Evolutionary conservation across 352 stramenopile species (phyloP), one percentile per base, ranked within the genome.

Genomic region (Pythium inflatum): DNA sequence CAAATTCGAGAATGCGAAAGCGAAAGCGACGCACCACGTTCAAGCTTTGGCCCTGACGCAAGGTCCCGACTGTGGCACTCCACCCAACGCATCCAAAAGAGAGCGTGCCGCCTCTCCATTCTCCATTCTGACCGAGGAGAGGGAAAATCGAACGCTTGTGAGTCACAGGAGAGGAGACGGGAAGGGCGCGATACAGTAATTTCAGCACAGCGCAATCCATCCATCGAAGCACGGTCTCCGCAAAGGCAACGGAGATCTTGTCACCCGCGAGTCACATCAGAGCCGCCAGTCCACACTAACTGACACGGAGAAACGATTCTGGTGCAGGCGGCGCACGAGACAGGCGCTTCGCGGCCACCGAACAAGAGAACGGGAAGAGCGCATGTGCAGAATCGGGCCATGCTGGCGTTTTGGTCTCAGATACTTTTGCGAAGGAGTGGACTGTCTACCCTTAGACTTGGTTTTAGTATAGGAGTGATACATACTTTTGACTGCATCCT

Each of bases 1-100:
- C 61, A 68, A 68, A 68, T 68, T 68, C 22, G 34, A 40, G 61
- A 68, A 68, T 68, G 61, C 8, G 24, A 59, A 5, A 8, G 30
- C 1, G 30, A 3, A 9, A 30, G 14, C 30, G n/a, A 13, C 11
- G 13, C 13, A 7, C 27, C 14, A 16, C 41, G 9, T 46, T 18
- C 55, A 36, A 36, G 36, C 11, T 13, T 5, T 22, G 43, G 30
- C 5, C 20, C 30, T 27, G 41, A 64, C 11, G 30, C 22, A 18
- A 53, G 55, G 34, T 11, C 12, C 8, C 5, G 5, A 48, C 41
- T n/a, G 41, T n/a, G 41, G 12, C 8, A 48, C 5, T n/a, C n/a
- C n/a, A n/a, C n/a, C n/a, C n/a, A n/a, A n/a, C n/a, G n/a, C n/a
- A n/a, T n/a, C n/a, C n/a, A n/a, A n/a, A n/a, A n/a, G n/a, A n/a